These are phyloP conservation scores for Laetiporus sulphureus DNA, from an alignment of 1,284 basidiomycete genomes.

Conservation along the genomic window DNA sequence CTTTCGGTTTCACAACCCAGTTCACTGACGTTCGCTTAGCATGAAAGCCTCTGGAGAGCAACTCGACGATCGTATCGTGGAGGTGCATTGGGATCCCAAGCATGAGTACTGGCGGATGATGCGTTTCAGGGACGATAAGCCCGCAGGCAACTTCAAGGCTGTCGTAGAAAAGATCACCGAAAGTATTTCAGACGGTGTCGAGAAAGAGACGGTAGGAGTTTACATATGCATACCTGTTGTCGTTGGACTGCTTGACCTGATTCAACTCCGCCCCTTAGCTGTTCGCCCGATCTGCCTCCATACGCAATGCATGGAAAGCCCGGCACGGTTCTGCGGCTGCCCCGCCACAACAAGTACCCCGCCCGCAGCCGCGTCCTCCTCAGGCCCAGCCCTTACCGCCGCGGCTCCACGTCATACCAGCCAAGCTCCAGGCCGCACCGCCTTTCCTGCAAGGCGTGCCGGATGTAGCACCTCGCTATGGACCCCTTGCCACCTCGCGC, in stretches of 20 bases:
- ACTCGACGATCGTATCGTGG: constrained; percentile 89
- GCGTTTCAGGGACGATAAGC: constrained; percentile 91
- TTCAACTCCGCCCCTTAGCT: constrained; percentile 47
- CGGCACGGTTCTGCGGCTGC: constrained; percentile 32
- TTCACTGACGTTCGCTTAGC: constrained; percentile 33
- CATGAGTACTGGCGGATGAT: constrained; percentile 78
- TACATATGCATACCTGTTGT: constrained; percentile 3
- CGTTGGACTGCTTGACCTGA: neutral
- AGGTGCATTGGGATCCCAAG: constrained; percentile 82
- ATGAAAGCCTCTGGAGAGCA: constrained; percentile 85
- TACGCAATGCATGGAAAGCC: constrained; percentile 67
- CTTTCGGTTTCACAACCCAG: neutral
- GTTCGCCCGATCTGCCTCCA: constrained; percentile 47
- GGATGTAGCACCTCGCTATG: constrained; percentile 47
- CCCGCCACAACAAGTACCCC: constrained; percentile 8
- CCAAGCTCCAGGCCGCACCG: constrained; percentile 8
- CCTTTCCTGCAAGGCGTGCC: constrained; percentile 6
- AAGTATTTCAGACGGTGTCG: constrained; percentile 88
- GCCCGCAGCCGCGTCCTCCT: constrained; percentile 2
- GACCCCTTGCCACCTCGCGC: constrained; percentile 50
- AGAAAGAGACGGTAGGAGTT: constrained; percentile 66
- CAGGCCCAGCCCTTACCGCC: constrained; percentile 9
- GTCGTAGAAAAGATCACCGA: constrained; percentile 83
- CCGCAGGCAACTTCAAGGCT: constrained; percentile 76
- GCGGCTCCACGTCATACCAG: neutral